Percentiles rank a stretch among this genome's conserved stretches.
Evolutionary conservation across 495 filamentous ascomycete species (phyloP).

Genomic region (Aspergillus homomorphus): DNA sequence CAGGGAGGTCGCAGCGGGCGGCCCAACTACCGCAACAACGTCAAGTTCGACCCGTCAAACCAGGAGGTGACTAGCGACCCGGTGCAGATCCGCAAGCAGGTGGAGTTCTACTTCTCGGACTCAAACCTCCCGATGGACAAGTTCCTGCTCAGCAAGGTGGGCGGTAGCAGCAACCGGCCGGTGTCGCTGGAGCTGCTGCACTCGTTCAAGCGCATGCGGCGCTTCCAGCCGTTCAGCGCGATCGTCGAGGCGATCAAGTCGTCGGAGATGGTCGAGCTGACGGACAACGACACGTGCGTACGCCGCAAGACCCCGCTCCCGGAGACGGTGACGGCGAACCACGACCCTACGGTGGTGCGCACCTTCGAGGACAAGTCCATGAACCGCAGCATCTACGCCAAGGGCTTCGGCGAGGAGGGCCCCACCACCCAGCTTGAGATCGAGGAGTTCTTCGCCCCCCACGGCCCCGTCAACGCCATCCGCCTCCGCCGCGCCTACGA

Average conservation of each 20-base stretch:
- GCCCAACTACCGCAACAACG: slow-evolving; percentile 37
- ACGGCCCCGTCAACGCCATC: slow-evolving; percentile 76
- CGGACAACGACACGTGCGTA: slow-evolving; percentile 63
- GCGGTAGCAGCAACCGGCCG: slow-evolving; percentile 72
- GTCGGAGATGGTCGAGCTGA: slow-evolving; percentile 65
- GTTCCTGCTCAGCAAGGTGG: slow-evolving; percentile 73
- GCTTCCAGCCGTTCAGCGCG: slow-evolving; percentile 78
- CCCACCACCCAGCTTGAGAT: slow-evolving; percentile 83
- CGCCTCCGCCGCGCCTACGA: slow-evolving; percentile 75
- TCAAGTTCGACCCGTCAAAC: slow-evolving; percentile 62
- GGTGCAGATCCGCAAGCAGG: slow-evolving; percentile 76
- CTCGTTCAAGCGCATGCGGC: slow-evolving; percentile 90
- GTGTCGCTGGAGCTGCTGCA: slow-evolving; percentile 71
- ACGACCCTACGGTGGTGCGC: slow-evolving; percentile 45
- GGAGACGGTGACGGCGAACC: slow-evolving; percentile 39
- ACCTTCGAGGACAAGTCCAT: slow-evolving; percentile 58
- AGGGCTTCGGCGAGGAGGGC: slow-evolving; percentile 84
- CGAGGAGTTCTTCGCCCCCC: slow-evolving; percentile 83
- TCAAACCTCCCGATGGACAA: slow-evolving; percentile 86
- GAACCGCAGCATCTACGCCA: slow-evolving; percentile 66
- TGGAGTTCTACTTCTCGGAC: slow-evolving; percentile 97
- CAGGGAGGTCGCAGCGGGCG: slow-evolving; percentile 15
- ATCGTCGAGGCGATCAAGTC: slow-evolving; percentile 79
- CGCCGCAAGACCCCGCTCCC: slow-evolving; percentile 69
- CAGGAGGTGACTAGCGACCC: slow-evolving; percentile 68